Percentiles rank a stretch among this genome's conserved stretches.
phyloP scores from a whole-genome alignment of 2,329 filamentous ascomycete genomes.

The Cytospora piceae region DNA sequence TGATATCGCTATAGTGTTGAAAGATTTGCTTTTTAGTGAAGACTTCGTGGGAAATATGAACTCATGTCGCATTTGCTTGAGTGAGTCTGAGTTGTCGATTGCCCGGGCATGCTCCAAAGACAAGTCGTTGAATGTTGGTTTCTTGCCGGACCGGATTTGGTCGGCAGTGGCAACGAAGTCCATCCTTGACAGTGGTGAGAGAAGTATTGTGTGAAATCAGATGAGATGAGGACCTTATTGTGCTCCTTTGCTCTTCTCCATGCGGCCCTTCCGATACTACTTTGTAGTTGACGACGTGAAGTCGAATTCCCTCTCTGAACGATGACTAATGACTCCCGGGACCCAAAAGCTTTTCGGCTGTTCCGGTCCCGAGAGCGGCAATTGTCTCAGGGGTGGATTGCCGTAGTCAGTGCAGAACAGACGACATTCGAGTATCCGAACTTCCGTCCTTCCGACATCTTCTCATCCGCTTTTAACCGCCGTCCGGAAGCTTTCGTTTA shows the following conservation, averaged over 20 bases:
- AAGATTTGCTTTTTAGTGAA: constrained; percentile 67
- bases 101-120: constrained; percentile 52
- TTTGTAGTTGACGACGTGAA: constrained; percentile 10
- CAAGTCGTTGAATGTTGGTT: constrained; percentile 52
- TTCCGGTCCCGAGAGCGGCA: constrained; percentile 12
- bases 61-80: constrained; percentile 65
- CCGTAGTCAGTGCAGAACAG: background rate
- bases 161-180: constrained; percentile 45
- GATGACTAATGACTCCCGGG: constrained; percentile 9
- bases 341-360: constrained; percentile 9
- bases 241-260: background rate
- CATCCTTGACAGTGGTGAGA: constrained; percentile 36
- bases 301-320: background rate
- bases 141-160: constrained; percentile 46
- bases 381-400: background rate
- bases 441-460: constrained; percentile 34
- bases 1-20: constrained; percentile 41
- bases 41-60: constrained; percentile 78
- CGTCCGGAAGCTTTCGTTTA: constrained; percentile 7
- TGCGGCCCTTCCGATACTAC: background rate
- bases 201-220: background rate
- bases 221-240: background rate
- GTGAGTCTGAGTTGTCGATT: constrained; percentile 64
- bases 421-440: constrained; percentile 36
- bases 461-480: constrained; percentile 31